These are phyloP conservation scores for Yamadazyma oceani DNA, from an alignment of 1,139 yeast species.

Conservation along the genomic window DNA sequence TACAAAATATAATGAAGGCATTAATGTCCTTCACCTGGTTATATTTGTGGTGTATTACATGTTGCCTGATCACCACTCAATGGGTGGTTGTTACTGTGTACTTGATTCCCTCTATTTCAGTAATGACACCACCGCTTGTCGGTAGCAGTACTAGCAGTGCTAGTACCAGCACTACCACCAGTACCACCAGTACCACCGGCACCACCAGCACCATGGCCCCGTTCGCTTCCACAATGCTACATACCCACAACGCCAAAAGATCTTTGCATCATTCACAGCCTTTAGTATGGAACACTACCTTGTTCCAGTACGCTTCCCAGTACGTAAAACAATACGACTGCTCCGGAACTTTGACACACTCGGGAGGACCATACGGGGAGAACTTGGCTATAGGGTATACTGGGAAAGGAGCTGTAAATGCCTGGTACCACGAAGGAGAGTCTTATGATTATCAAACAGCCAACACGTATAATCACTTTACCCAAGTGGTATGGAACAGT, in stretches of 20 bases:
- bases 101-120: slow-evolving; percentile 10
- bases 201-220: slow-evolving; percentile 14
- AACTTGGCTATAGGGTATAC: slow-evolving; percentile 40
- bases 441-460: slow-evolving; percentile 28
- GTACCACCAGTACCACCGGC: slow-evolving; percentile 12
- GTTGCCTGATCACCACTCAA: slow-evolving; percentile 16
- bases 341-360: slow-evolving; percentile 34
- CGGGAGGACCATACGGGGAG: slow-evolving; percentile 39
- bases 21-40: background rate
- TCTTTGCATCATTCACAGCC: slow-evolving; percentile 28
- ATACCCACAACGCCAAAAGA: slow-evolving; percentile 31
- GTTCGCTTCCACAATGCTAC: slow-evolving; percentile 27
- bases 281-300: slow-evolving; percentile 31
- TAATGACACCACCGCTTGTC: background rate
- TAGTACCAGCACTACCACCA: slow-evolving; percentile 7
- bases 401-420: slow-evolving; percentile 29
- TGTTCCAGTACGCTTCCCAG: slow-evolving; percentile 29
- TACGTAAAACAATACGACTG: slow-evolving; percentile 34
- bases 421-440: slow-evolving; percentile 40
- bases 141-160: background rate
- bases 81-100: slow-evolving; percentile 18
- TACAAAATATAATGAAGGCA: background rate
- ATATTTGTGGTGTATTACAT: background rate
- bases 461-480: slow-evolving; percentile 36
- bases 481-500: slow-evolving; percentile 41